phyloP scores from a whole-genome alignment of 257 asterid species.

The Solanum sejunctum region DNA sequence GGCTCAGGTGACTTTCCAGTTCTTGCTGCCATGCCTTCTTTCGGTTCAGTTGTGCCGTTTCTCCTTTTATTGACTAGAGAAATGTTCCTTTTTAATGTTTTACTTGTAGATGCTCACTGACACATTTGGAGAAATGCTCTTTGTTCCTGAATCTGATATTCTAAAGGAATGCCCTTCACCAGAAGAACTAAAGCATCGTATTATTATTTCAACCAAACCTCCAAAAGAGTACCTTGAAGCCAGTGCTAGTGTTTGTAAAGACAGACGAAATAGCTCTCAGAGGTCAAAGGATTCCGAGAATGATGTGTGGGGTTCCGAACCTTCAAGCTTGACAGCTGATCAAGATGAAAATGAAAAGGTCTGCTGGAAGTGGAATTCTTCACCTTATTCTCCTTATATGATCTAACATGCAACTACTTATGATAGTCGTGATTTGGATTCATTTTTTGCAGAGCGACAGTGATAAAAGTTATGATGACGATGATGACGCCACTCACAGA shows the following conservation, averaged over 20 bases:
- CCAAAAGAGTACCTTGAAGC: conserved; percentile 84
- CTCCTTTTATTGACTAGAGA: neutral
- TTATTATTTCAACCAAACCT: conserved; percentile 83
- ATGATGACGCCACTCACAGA: conserved; percentile 33
- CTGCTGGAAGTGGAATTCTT: neutral
- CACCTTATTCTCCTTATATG: neutral
- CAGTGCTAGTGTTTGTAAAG: conserved; percentile 21
- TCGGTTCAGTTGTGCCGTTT: neutral
- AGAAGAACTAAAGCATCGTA: conserved; percentile 50
- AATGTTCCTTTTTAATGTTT: neutral
- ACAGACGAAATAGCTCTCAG: conserved; percentile 13
- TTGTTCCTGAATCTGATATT: conserved; percentile 47
- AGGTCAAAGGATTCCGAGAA: conserved; percentile 48
- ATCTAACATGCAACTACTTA: neutral
- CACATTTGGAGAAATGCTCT: conserved; percentile 67
- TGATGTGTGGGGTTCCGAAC: conserved; percentile 82
- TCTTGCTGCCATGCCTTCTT: neutral
- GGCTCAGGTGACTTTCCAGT: conserved; percentile 42
- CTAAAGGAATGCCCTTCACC: conserved; percentile 72
- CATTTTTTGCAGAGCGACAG: neutral
- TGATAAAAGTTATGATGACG: conserved; percentile 26
- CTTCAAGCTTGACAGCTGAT: conserved; percentile 42
- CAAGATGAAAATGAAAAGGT: conserved; percentile 45
- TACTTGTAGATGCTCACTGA: conserved; percentile 43
- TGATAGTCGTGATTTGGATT: neutral